Evolutionary conservation across 345 rosid genomes (phyloP).

Genomic region (Luvunga scandens): DNA sequence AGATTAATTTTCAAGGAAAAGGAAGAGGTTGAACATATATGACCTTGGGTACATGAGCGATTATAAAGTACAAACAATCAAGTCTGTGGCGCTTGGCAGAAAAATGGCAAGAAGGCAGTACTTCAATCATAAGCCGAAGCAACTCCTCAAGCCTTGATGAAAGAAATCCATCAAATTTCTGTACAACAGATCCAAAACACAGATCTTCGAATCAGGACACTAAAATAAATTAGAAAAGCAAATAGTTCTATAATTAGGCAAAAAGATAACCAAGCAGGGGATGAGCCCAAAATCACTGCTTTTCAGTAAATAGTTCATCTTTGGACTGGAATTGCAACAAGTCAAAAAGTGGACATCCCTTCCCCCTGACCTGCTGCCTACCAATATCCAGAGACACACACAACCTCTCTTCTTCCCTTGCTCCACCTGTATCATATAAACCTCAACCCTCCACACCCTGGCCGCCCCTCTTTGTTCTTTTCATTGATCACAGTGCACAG

Average conservation of each 20-base stretch:
- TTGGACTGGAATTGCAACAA: neutral
- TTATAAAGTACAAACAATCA: constrained; percentile 78
- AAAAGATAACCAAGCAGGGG: neutral
- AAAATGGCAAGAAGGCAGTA: constrained; percentile 69
- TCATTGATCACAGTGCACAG: neutral
- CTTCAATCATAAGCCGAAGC: constrained; percentile 68
- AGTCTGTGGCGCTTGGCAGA: constrained; percentile 93
- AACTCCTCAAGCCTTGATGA: constrained; percentile 63
- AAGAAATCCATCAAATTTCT: constrained; percentile 59
- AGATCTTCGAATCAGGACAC: neutral
- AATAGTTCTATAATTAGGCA: neutral
- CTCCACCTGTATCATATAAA: neutral
- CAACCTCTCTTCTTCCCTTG: no score
- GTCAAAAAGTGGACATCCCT: neutral
- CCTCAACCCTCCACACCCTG: neutral
- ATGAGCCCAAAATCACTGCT: no score
- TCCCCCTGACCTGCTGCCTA: neutral
- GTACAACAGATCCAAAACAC: constrained; percentile 14
- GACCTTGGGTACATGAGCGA: constrained; percentile 64
- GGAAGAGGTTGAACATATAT: constrained; percentile 6
- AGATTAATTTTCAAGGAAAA: neutral
- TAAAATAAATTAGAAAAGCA: neutral
- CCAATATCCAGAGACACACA: neutral
- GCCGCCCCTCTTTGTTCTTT: neutral
- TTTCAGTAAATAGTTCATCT: neutral